Evolutionary conservation across 345 rosid genomes (phyloP).

Genomic region (Brassica nigra): DNA sequence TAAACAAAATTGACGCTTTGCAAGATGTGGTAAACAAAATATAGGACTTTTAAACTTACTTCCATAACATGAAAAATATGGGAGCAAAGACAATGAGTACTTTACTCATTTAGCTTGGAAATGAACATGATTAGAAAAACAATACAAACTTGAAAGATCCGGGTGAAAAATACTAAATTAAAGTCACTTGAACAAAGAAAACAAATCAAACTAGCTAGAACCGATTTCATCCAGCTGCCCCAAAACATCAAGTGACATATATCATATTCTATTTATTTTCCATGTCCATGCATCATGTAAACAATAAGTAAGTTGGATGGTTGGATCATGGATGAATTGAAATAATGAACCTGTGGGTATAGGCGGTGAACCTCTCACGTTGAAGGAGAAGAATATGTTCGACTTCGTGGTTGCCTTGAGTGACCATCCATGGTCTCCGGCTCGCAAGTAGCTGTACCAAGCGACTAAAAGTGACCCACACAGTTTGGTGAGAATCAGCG

Average conservation of each 20-base stretch:
- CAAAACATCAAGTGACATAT: neutral
- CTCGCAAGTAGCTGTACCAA: constrained; percentile 81
- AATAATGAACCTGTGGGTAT: constrained; percentile 49
- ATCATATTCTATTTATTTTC: neutral
- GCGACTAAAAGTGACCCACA: constrained; percentile 77
- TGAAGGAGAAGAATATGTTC: constrained; percentile 59
- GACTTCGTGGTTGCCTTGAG: constrained; percentile 83
- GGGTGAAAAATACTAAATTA: no score
- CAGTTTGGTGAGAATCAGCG: constrained; percentile 53
- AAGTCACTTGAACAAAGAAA: no score
- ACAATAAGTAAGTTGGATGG: neutral
- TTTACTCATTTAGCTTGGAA: no score
- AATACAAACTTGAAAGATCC: no score
- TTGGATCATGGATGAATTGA: neutral
- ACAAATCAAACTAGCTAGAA: no score
- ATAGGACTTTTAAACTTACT: no score
- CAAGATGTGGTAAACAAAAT: no score
- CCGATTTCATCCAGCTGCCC: no score
- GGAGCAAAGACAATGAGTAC: no score
- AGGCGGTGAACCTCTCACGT: constrained; percentile 55
- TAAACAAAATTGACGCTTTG: no score
- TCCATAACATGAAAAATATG: no score
- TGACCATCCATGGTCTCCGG: constrained; percentile 89
- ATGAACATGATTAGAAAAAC: no score
- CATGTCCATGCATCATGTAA: neutral